Evolutionary conservation across 75 land plant species (phyloP).

Genomic region (Cunninghamia lanceolata): DNA sequence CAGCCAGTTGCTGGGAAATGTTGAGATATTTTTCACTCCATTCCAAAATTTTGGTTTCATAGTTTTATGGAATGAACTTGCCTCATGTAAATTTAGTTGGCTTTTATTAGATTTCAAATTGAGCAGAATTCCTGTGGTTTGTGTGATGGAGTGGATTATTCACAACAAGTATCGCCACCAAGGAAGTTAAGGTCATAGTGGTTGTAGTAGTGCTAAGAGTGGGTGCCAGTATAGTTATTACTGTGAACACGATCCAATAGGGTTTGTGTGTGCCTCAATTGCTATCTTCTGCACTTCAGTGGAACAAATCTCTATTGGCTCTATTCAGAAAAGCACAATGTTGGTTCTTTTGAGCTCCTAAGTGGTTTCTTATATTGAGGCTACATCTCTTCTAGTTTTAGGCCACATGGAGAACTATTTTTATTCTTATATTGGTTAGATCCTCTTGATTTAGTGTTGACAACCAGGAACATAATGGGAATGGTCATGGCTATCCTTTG

Average conservation of each 20-base stretch:
- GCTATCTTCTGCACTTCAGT: constrained; percentile 79
- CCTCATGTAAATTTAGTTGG: too few species aligned
- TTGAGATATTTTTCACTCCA: too few species aligned
- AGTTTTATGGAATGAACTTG: too few species aligned
- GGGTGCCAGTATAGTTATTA: constrained; percentile 54
- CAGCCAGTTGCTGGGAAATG: too few species aligned
- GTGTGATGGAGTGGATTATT: constrained; percentile 49
- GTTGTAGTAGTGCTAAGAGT: constrained; percentile 53
- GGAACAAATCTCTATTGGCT: too few species aligned
- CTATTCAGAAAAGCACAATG: too few species aligned
- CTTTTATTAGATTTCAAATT: constrained; percentile 64
- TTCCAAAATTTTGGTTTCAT: too few species aligned
- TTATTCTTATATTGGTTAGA: constrained; percentile 58
- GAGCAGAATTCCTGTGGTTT: constrained; percentile 61
- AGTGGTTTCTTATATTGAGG: constrained; percentile 84
- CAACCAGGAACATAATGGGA: constrained; percentile 55
- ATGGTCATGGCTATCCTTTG: constrained; percentile 55
- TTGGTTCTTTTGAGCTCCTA: too few species aligned
- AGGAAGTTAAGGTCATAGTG: constrained; percentile 40
- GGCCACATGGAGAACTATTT: constrained; percentile 78
- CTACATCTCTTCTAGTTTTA: constrained; percentile 63
- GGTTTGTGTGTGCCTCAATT: constrained; percentile 66
- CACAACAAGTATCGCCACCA: constrained; percentile 44
- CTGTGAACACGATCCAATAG: constrained; percentile 42
- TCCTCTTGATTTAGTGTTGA: constrained; percentile 57